These are phyloP conservation scores for Nemania sp. DNA, from an alignment of 2,329 filamentous ascomycete genomes.

Conservation along the genomic window DNA sequence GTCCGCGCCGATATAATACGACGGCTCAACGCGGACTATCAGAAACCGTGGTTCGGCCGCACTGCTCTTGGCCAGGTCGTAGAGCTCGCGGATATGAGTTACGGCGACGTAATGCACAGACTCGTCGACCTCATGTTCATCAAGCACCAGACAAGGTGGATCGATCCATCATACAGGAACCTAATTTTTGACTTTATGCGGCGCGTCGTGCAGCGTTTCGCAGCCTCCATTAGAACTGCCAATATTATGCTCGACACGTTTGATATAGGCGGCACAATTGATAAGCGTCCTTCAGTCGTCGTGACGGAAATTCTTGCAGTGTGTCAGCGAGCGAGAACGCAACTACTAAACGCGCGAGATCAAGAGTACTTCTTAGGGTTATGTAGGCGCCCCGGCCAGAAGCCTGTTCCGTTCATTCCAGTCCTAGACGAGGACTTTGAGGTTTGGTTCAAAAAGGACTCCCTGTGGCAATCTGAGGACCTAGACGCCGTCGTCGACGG, in stretches of 20 bases:
- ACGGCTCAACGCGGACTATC: conserved; percentile 93
- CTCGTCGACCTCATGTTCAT: conserved; percentile 90
- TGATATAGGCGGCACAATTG: neutral
- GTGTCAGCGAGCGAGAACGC: conserved; percentile 47
- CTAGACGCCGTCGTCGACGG: conserved; percentile 92
- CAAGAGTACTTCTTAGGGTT: conserved; percentile 93
- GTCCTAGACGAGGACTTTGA: conserved; percentile 96
- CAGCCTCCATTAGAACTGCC: too few species aligned
- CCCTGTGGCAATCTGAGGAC: conserved; percentile 97
- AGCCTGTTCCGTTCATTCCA: conserved; percentile 94
- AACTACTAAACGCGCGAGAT: conserved; percentile 96
- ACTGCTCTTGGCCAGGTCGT: conserved; percentile 78
- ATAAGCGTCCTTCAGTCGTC: neutral
- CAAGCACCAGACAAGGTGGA: conserved; percentile 83
- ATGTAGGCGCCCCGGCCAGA: conserved; percentile 88
- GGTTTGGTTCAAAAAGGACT: conserved; percentile 99
- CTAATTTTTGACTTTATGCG: neutral
- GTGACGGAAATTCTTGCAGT: neutral
- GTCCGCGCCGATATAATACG: conserved; percentile 83
- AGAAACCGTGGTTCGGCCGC: conserved; percentile 93
- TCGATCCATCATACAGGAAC: neutral
- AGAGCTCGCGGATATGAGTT: conserved; percentile 94
- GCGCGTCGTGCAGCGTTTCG: neutral
- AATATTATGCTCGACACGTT: neutral
- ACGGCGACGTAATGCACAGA: conserved; percentile 79